Evolutionary conservation across 2,329 filamentous ascomycete species (phyloP), one percentile per base, ranked within the genome.

Genomic region (Xylariaceae sp.): DNA sequence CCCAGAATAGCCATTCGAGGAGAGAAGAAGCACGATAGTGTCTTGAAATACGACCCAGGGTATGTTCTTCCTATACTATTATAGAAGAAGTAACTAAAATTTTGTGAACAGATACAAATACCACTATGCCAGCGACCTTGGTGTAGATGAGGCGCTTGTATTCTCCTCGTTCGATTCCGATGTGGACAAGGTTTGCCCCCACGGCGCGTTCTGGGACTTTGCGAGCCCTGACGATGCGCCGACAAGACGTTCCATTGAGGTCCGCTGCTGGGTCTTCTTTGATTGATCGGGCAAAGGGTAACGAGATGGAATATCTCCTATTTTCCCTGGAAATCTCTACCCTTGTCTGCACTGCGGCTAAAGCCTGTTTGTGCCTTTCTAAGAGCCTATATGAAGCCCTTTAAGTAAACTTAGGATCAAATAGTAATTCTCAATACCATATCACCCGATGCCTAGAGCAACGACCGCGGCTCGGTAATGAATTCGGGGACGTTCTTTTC

Each of bases 81-180:
- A 10, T 3, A 41, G 21, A 46, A 47, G 37, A 40, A 18, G 18
- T n/a, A 42, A n/a, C 48, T 60, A 49, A 52, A 41, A 45, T 56
- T 43, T 55, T 21, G 12, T 42, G 18, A 49, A 50, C 48, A 67
- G 65, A 37, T 68, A 67, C 59, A 64, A 65, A 55, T 68, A 67
- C 56, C 64, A 66, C 53, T 68, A 67, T 52, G 66, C 65, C 20
- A 68, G 66, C 54, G 59, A 52, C 20, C 60, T 69, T 20, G 60
- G 62, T 21, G 50, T 62, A n/a, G 64, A 69, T 32, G 65, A 69
- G 55, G 64, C 64, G 9, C 58, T 67, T 21, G 62, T 69, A 16
- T 69, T 68, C 60, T 67, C 66, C 16, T 68, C 66, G 20, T 69
- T 69, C 59, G 66, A 69, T 48, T 67, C 67, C 9, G 64, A 68